A percentile compares a stretch with the other conserved stretches of the same genome.
Evolutionary conservation across 306 rosid genomes (phyloP).

Genomic region (Medicago truncatula): MtrunA17r5.0-ANR NC_053049.1:7607501-7608000

Average conservation of each 20-base stretch:
- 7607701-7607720: neutral
- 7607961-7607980: no score
- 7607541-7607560: neutral
- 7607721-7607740: neutral
- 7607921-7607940: no score
- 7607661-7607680: neutral
- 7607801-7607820: neutral
- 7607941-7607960: no score
- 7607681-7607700: slow-evolving; percentile 7
- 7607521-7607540: neutral
- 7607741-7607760: neutral
- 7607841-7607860: neutral
- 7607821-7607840: slow-evolving; percentile 7
- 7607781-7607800: neutral
- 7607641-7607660: neutral
- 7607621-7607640: neutral
- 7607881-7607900: no score
- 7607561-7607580: neutral
- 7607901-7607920: no score
- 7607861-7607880: neutral
- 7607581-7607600: neutral
- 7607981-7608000: no score
- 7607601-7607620: neutral
- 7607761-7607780: neutral
- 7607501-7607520: no score